Percentiles rank a stretch among this genome's conserved stretches.
These are phyloP conservation scores for Mucor racemosus DNA, from an alignment of 371 early-diverging fungal genomes.

Conservation along the genomic window DNA sequence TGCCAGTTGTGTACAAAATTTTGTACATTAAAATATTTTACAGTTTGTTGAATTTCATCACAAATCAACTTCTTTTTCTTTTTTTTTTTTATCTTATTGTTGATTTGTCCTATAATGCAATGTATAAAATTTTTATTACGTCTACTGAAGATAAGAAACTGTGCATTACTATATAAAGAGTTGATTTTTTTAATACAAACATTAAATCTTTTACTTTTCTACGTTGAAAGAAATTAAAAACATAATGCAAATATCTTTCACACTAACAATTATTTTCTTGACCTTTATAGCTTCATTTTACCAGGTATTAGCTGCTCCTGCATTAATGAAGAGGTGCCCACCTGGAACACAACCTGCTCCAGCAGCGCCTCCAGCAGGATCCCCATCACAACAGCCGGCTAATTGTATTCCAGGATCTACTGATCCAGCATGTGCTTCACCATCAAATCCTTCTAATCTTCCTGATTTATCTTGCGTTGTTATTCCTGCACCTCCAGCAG, in stretches of 20 bases:
- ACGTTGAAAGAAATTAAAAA: background rate
- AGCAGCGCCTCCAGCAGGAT: background rate
- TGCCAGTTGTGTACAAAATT: background rate
- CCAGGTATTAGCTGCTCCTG: background rate
- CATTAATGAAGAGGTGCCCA: conserved; percentile 3
- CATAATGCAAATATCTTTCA: background rate
- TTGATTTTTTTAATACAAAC: background rate
- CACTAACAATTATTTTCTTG: background rate
- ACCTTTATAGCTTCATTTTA: background rate
- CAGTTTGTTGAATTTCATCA: background rate
- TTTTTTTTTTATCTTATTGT: background rate
- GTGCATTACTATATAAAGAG: background rate
- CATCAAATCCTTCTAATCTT: background rate
- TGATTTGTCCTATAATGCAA: conserved; percentile 1
- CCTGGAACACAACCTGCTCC: conserved; percentile 8
- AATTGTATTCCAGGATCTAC: background rate
- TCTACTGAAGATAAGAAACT: background rate
- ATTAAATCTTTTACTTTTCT: background rate
- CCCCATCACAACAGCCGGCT: background rate
- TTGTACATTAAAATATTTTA: background rate
- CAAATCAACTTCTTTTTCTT: background rate
- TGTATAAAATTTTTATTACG: background rate
- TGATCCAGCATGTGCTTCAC: background rate
- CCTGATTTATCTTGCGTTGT: background rate
- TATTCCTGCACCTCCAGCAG: background rate